phyloP scores from a whole-genome alignment of 345 rosid species.

The Eucalyptus tenuipes region DNA sequence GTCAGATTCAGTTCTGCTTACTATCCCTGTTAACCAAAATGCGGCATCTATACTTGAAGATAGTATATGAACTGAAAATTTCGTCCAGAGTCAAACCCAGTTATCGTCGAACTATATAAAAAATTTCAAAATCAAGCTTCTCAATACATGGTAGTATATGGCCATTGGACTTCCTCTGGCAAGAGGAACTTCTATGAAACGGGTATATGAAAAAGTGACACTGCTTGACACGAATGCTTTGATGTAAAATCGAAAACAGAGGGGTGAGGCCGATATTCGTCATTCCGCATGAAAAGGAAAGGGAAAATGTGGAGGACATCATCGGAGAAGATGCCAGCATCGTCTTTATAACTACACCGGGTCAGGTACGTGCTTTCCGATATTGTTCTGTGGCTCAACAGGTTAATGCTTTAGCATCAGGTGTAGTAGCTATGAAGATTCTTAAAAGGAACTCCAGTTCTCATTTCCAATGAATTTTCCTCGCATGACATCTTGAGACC shows the following conservation, averaged over 20 bases:
- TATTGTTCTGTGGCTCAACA: neutral
- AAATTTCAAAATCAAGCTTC: neutral
- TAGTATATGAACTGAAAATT: neutral
- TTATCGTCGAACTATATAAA: neutral
- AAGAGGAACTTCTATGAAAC: neutral
- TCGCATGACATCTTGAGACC: neutral
- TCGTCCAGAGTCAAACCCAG: neutral
- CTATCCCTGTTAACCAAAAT: neutral
- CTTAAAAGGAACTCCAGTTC: neutral
- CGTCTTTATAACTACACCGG: conserved; percentile 83
- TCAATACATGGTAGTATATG: neutral
- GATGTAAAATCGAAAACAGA: conserved; percentile 20
- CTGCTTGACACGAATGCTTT: neutral
- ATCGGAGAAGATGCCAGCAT: conserved; percentile 59
- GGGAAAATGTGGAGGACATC: conserved; percentile 78
- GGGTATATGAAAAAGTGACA: neutral
- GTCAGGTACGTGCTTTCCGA: conserved; percentile 38
- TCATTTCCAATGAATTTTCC: neutral
- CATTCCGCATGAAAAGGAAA: conserved; percentile 88
- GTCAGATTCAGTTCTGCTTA: neutral
- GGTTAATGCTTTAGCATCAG: neutral
- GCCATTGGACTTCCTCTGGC: neutral
- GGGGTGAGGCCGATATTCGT: conserved; percentile 63
- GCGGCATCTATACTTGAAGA: neutral
- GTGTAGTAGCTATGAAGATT: neutral